Percentiles rank a stretch among this genome's conserved stretches.
These are phyloP conservation scores for Lactarius hatsudake DNA, from an alignment of 768 basidiomycete species.

Conservation along the genomic window DNA sequence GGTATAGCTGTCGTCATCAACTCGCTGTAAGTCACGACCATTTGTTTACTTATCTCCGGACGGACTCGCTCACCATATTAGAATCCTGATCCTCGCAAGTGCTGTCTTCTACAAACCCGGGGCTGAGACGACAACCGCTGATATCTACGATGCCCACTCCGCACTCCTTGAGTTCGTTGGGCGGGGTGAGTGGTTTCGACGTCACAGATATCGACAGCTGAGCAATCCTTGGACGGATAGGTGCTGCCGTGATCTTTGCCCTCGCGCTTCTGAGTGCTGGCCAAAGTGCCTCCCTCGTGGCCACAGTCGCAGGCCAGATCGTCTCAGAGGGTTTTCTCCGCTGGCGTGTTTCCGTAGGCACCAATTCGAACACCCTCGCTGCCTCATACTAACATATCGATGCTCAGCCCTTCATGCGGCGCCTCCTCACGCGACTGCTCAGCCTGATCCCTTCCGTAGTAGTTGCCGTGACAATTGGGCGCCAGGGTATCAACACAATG, in stretches of 20 bases:
- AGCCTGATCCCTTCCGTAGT: constrained; percentile 80
- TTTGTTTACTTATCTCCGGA: constrained; percentile 3
- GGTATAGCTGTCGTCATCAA: constrained; percentile 90
- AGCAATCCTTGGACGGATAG: constrained; percentile 39
- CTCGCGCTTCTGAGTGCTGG: constrained; percentile 81
- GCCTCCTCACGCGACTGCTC: constrained; percentile 78
- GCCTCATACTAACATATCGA: constrained; percentile 22
- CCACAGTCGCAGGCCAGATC: constrained; percentile 87
- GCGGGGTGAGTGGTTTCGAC: constrained; percentile 44
- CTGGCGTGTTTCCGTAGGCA: constrained; percentile 75
- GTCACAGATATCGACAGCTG: neutral
- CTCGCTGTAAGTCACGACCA: constrained; percentile 53
- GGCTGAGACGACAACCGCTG: constrained; percentile 48
- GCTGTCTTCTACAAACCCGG: constrained; percentile 68
- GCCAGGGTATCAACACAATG: constrained; percentile 65
- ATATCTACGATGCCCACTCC: constrained; percentile 80
- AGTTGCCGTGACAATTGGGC: constrained; percentile 72
- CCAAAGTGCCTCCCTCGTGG: constrained; percentile 87
- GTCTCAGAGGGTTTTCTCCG: constrained; percentile 87
- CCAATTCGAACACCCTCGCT: constrained; percentile 24
- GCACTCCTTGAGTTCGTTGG: constrained; percentile 70
- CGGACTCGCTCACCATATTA: constrained; percentile 32
- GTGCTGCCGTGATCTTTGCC: constrained; percentile 84
- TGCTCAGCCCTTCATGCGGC: constrained; percentile 64
- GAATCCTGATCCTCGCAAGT: constrained; percentile 78